Conservation (phyloP, 352 stramenopile genomes). For the Globisporangium paroecandrum region DNA sequence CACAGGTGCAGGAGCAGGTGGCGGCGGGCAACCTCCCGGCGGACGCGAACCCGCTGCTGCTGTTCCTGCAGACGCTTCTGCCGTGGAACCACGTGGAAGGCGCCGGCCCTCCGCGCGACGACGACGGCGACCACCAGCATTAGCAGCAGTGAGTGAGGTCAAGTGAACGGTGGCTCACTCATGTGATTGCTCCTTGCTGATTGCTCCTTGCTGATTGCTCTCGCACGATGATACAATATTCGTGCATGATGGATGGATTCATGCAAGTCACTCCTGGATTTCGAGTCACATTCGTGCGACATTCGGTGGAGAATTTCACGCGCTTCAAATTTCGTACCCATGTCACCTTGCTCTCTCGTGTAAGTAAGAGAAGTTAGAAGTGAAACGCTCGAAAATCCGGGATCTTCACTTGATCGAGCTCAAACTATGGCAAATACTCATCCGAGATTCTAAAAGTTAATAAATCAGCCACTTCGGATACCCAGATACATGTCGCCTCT, state of each 20-base stretch:
- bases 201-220: background rate
- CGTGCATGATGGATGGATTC: background rate
- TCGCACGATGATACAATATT: background rate
- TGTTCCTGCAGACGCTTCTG: slow-evolving; percentile 82
- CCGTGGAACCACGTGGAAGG: slow-evolving; percentile 84
- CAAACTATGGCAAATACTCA: slow-evolving; percentile 2
- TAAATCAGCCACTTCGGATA: slow-evolving; percentile 3
- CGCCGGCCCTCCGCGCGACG: slow-evolving; percentile 23
- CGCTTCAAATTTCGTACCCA: slow-evolving; percentile 6
- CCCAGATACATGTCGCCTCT: background rate
- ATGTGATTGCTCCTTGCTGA: background rate
- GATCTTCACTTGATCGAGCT: background rate
- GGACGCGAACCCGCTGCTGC: slow-evolving; percentile 76
- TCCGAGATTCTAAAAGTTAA: background rate
- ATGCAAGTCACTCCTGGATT: background rate
- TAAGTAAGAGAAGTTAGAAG: slow-evolving; percentile 2
- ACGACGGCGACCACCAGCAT: background rate
- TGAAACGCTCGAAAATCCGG: background rate
- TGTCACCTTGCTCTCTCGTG: background rate
- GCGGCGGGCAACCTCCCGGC: slow-evolving; percentile 68
- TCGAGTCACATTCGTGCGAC: slow-evolving; percentile 6
- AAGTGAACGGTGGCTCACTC: background rate
- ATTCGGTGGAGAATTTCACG: background rate
- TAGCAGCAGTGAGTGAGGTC: background rate
- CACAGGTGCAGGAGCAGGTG: slow-evolving; percentile 55